Percentiles rank a stretch among this genome's conserved stretches.
These are phyloP conservation scores for Aaosphaeria pasadenensis DNA, from an alignment of 2,329 filamentous ascomycete species.

Conservation along the genomic window DNA sequence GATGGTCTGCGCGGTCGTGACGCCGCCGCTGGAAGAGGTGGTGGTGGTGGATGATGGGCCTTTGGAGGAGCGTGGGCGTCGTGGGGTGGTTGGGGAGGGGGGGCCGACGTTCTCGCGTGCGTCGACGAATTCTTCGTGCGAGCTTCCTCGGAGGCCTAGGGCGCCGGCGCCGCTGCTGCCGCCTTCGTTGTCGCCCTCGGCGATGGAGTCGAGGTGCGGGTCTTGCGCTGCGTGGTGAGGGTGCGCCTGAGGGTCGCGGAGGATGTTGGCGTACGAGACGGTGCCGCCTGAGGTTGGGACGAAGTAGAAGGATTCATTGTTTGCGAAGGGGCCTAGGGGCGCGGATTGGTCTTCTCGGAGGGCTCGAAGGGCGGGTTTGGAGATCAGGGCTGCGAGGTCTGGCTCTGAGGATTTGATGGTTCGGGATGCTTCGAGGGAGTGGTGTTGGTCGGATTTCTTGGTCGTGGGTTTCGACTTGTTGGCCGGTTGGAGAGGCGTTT, in stretches of 20 bases:
- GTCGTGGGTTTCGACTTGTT: conserved; percentile 12
- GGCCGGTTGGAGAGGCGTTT: conserved; percentile 19
- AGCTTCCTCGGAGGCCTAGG: conserved; percentile 22
- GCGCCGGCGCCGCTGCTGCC: too few relatives aligned
- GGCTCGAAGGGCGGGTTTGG: conserved; percentile 77
- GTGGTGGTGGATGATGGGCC: conserved; percentile 1
- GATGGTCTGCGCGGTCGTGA: conserved; percentile 26
- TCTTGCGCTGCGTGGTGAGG: conserved; percentile 46
- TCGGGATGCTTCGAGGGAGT: conserved; percentile 25
- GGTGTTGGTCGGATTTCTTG: background rate
- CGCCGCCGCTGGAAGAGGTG: conserved; percentile 4
- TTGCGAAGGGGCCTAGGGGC: conserved; percentile 55
- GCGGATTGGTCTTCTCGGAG: conserved; percentile 63
- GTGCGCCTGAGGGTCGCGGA: conserved; percentile 42
- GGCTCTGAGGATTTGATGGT: conserved; percentile 54
- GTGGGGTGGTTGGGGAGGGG: conserved; percentile 43
- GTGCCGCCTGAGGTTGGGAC: conserved; percentile 90
- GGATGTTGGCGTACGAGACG: conserved; percentile 87
- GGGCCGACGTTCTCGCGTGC: conserved; percentile 64
- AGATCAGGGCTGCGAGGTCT: conserved; percentile 81
- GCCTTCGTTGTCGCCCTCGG: conserved; percentile 39
- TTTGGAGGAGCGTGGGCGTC: conserved; percentile 33
- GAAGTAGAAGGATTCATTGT: conserved; percentile 72
- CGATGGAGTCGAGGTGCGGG: conserved; percentile 36
- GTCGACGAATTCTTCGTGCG: conserved; percentile 79